These are phyloP conservation scores for Hibiscus mutabilis DNA, from an alignment of 345 rosid species.

Conservation along the genomic window DNA sequence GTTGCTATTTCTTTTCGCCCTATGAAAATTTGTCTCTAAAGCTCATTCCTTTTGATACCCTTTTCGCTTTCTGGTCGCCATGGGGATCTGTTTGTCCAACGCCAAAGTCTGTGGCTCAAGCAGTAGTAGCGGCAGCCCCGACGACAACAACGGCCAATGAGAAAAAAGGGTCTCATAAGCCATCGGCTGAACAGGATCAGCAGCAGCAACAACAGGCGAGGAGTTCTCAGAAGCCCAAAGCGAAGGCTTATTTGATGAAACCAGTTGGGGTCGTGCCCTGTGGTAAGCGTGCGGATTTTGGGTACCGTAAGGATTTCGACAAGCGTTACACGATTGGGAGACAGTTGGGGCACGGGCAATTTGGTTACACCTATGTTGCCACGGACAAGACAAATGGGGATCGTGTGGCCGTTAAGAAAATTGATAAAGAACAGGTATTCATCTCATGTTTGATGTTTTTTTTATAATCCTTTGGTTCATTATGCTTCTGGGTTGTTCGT, in stretches of 20 bases:
- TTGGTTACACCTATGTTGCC: conserved; percentile 87
- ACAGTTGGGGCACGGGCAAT: conserved; percentile 84
- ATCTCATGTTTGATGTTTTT: background rate
- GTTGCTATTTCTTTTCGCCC: background rate
- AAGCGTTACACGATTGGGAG: conserved; percentile 58
- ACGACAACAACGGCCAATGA: background rate
- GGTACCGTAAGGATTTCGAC: conserved; percentile 75
- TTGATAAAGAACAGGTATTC: conserved; percentile 71
- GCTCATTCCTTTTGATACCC: background rate
- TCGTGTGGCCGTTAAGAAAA: conserved; percentile 80
- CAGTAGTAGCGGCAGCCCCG: conserved; percentile 20
- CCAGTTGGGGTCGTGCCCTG: conserved; percentile 40
- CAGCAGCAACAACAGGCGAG: conserved; percentile 6
- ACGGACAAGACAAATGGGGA: conserved; percentile 55
- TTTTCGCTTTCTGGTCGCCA: background rate
- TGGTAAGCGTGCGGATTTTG: conserved; percentile 74
- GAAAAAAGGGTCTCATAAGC: background rate
- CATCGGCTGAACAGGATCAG: background rate
- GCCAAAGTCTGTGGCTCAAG: conserved; percentile 51
- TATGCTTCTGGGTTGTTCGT: background rate
- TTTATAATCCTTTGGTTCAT: background rate
- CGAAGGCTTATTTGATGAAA: conserved; percentile 2
- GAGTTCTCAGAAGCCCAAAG: background rate
- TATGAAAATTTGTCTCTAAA: background rate
- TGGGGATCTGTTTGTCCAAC: conserved; percentile 34